A percentile compares a stretch with the other conserved stretches of the same genome.
These are phyloP conservation scores for Cucurbita argyrosperma DNA, from an alignment of 306 rosid genomes.

Conservation along the genomic window DNA sequence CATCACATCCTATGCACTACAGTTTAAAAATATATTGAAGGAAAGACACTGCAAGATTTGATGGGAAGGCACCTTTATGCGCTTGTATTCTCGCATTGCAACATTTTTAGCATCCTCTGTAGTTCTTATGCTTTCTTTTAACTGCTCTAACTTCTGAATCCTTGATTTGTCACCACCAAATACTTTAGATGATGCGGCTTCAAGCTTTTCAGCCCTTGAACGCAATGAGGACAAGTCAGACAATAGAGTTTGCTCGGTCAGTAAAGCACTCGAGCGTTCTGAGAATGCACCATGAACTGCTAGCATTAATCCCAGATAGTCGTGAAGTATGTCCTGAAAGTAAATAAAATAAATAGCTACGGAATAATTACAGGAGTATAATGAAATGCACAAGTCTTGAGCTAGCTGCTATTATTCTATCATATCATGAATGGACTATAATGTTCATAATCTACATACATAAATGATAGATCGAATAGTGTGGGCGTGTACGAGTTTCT, in stretches of 20 bases:
- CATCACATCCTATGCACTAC: background rate
- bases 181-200: conserved; percentile 72
- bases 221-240: conserved; percentile 67
- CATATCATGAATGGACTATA: background rate
- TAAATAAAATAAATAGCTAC: background rate
- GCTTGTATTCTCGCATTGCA: conserved; percentile 73
- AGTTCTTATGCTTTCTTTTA: conserved; percentile 62
- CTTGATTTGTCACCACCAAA: conserved; percentile 88
- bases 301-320: conserved; percentile 85
- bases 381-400: background rate
- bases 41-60: background rate
- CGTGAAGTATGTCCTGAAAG: conserved; percentile 87
- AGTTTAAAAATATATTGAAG: background rate
- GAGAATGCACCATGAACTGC: conserved; percentile 82
- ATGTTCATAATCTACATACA: background rate
- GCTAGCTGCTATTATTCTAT: background rate
- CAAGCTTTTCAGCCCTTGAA: conserved; percentile 81
- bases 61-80: conserved; percentile 53
- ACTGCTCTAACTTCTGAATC: conserved; percentile 64
- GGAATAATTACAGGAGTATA: background rate
- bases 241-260: conserved; percentile 84
- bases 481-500: background rate
- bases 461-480: background rate
- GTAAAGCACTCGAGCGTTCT: conserved; percentile 77
- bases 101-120: conserved; percentile 82